Evolutionary conservation across 1,284 basidiomycete species (phyloP).

Genomic region (Malassezia vespertilionis): DNA sequence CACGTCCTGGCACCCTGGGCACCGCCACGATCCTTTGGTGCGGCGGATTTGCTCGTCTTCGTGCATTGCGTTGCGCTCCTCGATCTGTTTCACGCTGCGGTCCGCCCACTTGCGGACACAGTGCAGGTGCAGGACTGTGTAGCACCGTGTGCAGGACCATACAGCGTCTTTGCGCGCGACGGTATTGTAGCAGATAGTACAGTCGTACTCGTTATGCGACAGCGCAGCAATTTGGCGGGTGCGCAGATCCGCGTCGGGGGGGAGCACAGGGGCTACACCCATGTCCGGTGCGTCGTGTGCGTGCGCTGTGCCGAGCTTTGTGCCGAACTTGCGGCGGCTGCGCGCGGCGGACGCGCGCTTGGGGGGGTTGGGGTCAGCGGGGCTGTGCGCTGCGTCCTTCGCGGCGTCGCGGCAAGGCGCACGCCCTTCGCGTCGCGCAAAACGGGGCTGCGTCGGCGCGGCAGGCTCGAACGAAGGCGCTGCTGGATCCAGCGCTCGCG

Average conservation of each 20-base stretch:
- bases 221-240: slow-evolving; percentile 39
- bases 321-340: slow-evolving; percentile 5
- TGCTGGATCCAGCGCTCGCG: no score
- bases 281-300: not conserved
- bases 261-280: not conserved
- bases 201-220: slow-evolving; percentile 39
- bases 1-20: slow-evolving; percentile 42
- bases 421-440: not conserved
- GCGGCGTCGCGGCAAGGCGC: not conserved
- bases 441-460: not conserved
- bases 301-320: slow-evolving; percentile 1
- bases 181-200: slow-evolving; percentile 41
- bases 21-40: slow-evolving; percentile 38
- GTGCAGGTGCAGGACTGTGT: slow-evolving; percentile 37
- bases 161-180: slow-evolving; percentile 30
- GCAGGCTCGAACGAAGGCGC: no score
- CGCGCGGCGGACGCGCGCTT: not conserved
- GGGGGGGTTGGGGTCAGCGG: not conserved
- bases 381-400: not conserved
- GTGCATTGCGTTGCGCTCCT: slow-evolving; percentile 44
- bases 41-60: slow-evolving; percentile 38
- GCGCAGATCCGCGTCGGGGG: slow-evolving; percentile 37
- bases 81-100: slow-evolving; percentile 36
- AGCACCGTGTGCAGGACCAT: slow-evolving; percentile 44
- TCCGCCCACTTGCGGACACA: slow-evolving; percentile 44